Evolutionary conservation across 2,329 filamentous ascomycete genomes (phyloP), one percentile per base, ranked within the genome.

Genomic region (Hysterium pulicare): DNA sequence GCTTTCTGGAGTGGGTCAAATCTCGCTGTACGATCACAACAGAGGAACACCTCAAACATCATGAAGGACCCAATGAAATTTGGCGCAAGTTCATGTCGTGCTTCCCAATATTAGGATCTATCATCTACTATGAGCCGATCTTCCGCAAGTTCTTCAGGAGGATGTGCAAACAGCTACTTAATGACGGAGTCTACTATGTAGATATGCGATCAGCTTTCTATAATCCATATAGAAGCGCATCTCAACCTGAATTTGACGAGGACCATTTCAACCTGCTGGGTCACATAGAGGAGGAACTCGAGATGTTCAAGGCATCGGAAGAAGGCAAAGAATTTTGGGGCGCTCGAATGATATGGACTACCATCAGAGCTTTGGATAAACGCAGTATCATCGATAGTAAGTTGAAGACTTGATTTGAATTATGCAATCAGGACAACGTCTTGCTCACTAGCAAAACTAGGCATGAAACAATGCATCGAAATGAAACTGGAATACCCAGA

Each of bases 111-210:
- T 75, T 91, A 33, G 79, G 80, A 31, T 84, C 82, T 13, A 78
- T 95, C 39, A 76, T 95, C 37, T 87, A 86, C 67, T 95, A 96
- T 67, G 91, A 96, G 67, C 90, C 90, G 11, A 87, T 97, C 49
- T 91, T 87, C 69, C 81, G 89, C 19, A 73, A 74, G 15, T 94
- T 89, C 58, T 70, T 96, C 46, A 81, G 78, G 21, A 77, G 80
- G 17, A 75, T 96, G 54, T 80, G 95, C 65, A 71, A 71, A 37
- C 76, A 84, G 36, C 73, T 96, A 17, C 74, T 83, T n/a, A 80
- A 80, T 3, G 91, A 98, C 62, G 89, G 90, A 4, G 81, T 96
- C 22, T 82, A 76, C 57, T 97, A 89, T 77, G 86, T 86, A 11
- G 93, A 97, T 61, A 71, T 96, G 47, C 78, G 89, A 39, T 79